Percentiles rank a stretch among this genome's conserved stretches.
phyloP scores from a whole-genome alignment of 805 yeast species.

The Yarrowia sp. region DNA sequence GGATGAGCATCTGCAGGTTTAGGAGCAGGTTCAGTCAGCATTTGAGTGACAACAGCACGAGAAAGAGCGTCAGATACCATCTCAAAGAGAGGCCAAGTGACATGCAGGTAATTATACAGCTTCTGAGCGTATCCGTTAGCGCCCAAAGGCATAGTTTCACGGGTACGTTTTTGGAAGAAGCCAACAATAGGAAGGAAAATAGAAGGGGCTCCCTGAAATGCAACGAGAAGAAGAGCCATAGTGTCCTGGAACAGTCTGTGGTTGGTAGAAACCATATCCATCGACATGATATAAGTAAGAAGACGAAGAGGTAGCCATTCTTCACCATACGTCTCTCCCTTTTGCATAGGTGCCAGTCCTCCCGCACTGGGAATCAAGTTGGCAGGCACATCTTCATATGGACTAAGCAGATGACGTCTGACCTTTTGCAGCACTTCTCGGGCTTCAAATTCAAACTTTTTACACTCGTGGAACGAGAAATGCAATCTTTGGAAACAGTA shows the following conservation, averaged over 20 bases:
- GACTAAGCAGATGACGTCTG: constrained; percentile 1
- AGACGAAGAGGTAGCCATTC: constrained; percentile 19
- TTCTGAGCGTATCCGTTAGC: constrained; percentile 9
- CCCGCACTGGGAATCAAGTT: background rate
- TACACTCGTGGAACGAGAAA: constrained; percentile 3
- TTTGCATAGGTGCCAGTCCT: background rate
- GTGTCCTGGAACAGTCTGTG: constrained; percentile 15
- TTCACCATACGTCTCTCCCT: background rate
- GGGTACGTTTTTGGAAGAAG: constrained; percentile 16
- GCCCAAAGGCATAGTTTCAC: constrained; percentile 12
- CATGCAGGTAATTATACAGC: constrained; percentile 20
- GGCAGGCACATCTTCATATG: constrained; percentile 6
- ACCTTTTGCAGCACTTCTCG: constrained; percentile 5
- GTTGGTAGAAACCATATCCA: constrained; percentile 20
- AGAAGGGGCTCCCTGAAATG: constrained; percentile 13
- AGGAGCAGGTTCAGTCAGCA: constrained; percentile 20
- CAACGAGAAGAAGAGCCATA: constrained; percentile 14
- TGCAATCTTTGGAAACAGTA: constrained; percentile 17
- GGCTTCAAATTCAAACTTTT: constrained; percentile 5
- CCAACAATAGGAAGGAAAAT: constrained; percentile 11
- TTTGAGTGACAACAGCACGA: constrained; percentile 5
- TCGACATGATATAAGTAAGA: constrained; percentile 9
- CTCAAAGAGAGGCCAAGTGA: constrained; percentile 21
- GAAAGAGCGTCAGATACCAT: constrained; percentile 15
- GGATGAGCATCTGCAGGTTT: constrained; percentile 4